A percentile compares a stretch with the other conserved stretches of the same genome.
Evolutionary conservation across 2,329 filamentous ascomycete genomes (phyloP).

Genomic region (Fusarium dimerum): DNA sequence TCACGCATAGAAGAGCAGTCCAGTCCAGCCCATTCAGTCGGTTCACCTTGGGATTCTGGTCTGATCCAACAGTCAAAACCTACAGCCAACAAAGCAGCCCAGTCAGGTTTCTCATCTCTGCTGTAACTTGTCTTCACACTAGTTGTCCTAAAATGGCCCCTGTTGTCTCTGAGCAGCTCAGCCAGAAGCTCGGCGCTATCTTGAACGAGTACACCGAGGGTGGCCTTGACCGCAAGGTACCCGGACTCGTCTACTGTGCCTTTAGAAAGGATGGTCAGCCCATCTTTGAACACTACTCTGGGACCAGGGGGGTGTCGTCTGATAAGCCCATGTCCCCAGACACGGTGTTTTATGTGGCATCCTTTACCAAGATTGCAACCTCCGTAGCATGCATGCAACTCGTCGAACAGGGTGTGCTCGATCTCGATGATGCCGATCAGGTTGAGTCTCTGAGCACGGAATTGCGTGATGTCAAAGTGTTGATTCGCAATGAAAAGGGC

Average conservation of each 20-base stretch:
- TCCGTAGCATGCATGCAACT: slow-evolving; percentile 9
- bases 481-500: neutral
- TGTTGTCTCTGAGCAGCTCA: no score
- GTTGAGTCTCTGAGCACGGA: neutral
- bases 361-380: slow-evolving; percentile 3
- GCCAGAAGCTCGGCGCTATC: no score
- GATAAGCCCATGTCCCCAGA: neutral
- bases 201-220: no score
- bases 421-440: slow-evolving; percentile 1
- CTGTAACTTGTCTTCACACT: no score
- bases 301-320: neutral
- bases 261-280: slow-evolving; percentile 1
- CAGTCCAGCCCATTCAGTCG: no score
- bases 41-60: no score
- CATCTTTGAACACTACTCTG: slow-evolving; percentile 1
- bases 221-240: neutral
- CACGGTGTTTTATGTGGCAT: slow-evolving; percentile 6
- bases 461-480: slow-evolving; percentile 4
- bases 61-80: no score
- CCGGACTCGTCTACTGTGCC: neutral
- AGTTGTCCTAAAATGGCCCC: no score
- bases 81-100: no score
- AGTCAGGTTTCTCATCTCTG: no score
- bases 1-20: no score
- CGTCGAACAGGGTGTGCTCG: neutral